Conservation (phyloP, 2,329 filamentous ascomycete species). For the Cercospora beticola region DNA sequence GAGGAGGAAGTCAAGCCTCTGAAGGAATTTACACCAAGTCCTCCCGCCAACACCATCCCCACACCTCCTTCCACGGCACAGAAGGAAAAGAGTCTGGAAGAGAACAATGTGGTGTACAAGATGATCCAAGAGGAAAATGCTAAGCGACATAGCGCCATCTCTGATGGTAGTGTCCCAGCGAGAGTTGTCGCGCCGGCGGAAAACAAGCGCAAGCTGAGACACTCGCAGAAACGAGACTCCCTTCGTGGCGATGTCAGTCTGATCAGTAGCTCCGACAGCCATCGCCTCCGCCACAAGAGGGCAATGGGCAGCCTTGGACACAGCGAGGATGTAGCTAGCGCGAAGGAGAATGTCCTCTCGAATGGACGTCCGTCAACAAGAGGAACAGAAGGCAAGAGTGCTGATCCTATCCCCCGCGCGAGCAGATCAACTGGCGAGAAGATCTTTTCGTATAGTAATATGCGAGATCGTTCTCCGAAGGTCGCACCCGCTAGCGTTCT, state of each 20-base stretch:
- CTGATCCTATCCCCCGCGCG: constrained; percentile 3
- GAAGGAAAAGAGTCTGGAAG: constrained; percentile 23
- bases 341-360: background rate
- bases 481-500: constrained; percentile 17
- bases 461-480: constrained; percentile 12
- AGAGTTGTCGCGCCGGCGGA: constrained; percentile 20
- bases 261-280: constrained; percentile 23
- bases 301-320: constrained; percentile 19
- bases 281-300: constrained; percentile 24
- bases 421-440: constrained; percentile 16
- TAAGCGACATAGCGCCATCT: constrained; percentile 33
- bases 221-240: constrained; percentile 28
- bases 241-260: constrained; percentile 29
- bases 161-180: constrained; percentile 27
- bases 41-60: background rate
- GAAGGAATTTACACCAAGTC: constrained; percentile 17
- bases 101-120: constrained; percentile 28
- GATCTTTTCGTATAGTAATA: constrained; percentile 17
- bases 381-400: background rate
- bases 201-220: constrained; percentile 27
- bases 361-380: constrained; percentile 2
- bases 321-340: constrained; percentile 7
- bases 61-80: constrained; percentile 22
- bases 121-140: constrained; percentile 33
- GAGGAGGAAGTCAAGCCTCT: constrained; percentile 12